Conservation (phyloP, 257 asterid genomes). For the Misopates orontium region DNA sequence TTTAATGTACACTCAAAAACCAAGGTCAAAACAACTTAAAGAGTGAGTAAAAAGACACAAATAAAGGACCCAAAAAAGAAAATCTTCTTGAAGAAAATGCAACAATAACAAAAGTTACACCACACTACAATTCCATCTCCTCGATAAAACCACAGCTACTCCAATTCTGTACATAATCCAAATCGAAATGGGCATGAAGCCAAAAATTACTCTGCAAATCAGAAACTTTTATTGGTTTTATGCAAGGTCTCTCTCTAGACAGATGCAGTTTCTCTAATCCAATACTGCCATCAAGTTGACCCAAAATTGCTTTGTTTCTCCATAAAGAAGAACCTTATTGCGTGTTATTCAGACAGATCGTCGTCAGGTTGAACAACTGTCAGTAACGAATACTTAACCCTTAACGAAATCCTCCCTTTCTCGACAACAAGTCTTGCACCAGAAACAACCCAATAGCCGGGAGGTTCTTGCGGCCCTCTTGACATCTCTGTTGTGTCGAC, state of each 20-base stretch:
- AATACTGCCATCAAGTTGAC: conserved; percentile 2
- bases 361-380: conserved; percentile 77
- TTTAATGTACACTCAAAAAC: conserved; percentile 26
- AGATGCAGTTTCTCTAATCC: neutral
- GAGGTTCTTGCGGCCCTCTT: conserved; percentile 91
- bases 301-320: conserved; percentile 11
- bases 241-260: neutral
- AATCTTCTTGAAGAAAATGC: neutral
- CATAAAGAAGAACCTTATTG: neutral
- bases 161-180: conserved; percentile 8
- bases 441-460: conserved; percentile 98
- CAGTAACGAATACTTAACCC: conserved; percentile 79
- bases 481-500: conserved; percentile 94
- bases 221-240: neutral
- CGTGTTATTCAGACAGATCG: conserved; percentile 39
- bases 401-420: conserved; percentile 78
- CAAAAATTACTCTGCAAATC: neutral
- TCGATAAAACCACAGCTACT: neutral
- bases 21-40: conserved; percentile 1
- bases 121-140: neutral
- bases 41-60: neutral
- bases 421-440: conserved; percentile 95
- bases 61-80: neutral
- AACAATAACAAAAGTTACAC: neutral
- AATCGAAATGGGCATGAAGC: conserved; percentile 4